Evolutionary conservation across 352 stramenopile species (phyloP).

Genomic region (Peronospora tabacina): DNA sequence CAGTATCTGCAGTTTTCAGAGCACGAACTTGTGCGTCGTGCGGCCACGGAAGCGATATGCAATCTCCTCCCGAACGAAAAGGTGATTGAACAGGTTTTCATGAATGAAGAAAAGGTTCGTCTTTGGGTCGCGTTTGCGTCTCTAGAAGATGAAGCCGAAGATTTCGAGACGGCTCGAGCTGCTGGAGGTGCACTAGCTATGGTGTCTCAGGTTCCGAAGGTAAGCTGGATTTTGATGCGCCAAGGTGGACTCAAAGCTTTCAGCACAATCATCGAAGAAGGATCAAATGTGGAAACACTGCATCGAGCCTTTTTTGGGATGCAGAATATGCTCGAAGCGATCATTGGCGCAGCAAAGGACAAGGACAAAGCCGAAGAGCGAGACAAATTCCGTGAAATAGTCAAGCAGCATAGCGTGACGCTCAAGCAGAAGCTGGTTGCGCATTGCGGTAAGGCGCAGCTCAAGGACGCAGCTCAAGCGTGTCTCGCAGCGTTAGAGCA

Average conservation of each 20-base stretch:
- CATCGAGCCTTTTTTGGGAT: constrained; percentile 68
- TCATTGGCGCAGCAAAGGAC: constrained; percentile 29
- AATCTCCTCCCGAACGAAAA: constrained; percentile 93
- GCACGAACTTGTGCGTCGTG: constrained; percentile 93
- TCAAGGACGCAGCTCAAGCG: constrained; percentile 45
- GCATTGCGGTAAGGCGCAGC: constrained; percentile 15
- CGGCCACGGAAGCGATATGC: constrained; percentile 93
- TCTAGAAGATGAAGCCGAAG: constrained; percentile 86
- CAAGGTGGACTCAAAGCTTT: constrained; percentile 60
- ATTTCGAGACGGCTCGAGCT: constrained; percentile 89
- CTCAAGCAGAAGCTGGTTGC: constrained; percentile 36
- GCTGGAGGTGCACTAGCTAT: constrained; percentile 91
- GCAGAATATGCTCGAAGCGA: constrained; percentile 63
- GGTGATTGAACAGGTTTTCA: constrained; percentile 91
- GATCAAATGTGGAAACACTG: constrained; percentile 55
- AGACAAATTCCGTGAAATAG: constrained; percentile 31
- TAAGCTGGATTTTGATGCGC: constrained; percentile 66
- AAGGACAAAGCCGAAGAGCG: constrained; percentile 44
- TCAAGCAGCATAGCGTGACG: constrained; percentile 27
- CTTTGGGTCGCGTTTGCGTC: constrained; percentile 92
- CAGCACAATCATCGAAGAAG: constrained; percentile 38
- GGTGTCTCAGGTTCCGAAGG: constrained; percentile 74
- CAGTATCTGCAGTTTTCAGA: constrained; percentile 95
- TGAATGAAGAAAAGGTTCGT: constrained; percentile 88
- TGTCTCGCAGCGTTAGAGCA: constrained; percentile 38